Percentiles rank a stretch among this genome's conserved stretches.
Conservation (phyloP, 306 rosid species). For the Rosa chinensis region DNA sequence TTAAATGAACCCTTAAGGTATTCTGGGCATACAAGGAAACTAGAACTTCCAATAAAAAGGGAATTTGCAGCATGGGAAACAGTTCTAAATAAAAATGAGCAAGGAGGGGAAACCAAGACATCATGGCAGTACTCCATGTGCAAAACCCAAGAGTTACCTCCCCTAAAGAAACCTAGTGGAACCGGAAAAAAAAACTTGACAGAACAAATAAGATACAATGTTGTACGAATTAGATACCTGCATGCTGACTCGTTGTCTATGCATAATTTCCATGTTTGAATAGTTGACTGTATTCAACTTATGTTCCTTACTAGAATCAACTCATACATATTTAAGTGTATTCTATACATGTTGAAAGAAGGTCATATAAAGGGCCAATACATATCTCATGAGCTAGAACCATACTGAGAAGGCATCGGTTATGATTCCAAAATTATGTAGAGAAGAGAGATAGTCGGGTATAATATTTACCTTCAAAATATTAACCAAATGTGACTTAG, state of each 20-base stretch:
- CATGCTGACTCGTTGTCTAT: not conserved
- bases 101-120: not conserved
- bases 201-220: not conserved
- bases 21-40: constrained; percentile 21
- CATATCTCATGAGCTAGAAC: not conserved
- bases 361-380: not conserved
- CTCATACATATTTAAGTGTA: not conserved
- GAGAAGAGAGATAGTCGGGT: constrained; percentile 15
- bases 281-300: not conserved
- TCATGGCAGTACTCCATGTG: not conserved
- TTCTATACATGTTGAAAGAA: not conserved
- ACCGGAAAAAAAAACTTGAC: not conserved
- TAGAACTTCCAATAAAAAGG: not conserved
- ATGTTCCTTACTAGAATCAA: not conserved
- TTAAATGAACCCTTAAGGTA: constrained; percentile 16
- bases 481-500: constrained; percentile 63
- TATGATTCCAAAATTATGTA: not conserved
- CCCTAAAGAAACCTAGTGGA: not conserved
- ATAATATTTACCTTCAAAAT: constrained; percentile 58
- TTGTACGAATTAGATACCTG: not conserved
- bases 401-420: not conserved
- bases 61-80: not conserved
- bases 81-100: constrained; percentile 11
- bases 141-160: not conserved
- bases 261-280: not conserved